Base-by-base conservation (phyloP, 805 yeast species). In the Wickerhamiella allomyrinae region DNA sequence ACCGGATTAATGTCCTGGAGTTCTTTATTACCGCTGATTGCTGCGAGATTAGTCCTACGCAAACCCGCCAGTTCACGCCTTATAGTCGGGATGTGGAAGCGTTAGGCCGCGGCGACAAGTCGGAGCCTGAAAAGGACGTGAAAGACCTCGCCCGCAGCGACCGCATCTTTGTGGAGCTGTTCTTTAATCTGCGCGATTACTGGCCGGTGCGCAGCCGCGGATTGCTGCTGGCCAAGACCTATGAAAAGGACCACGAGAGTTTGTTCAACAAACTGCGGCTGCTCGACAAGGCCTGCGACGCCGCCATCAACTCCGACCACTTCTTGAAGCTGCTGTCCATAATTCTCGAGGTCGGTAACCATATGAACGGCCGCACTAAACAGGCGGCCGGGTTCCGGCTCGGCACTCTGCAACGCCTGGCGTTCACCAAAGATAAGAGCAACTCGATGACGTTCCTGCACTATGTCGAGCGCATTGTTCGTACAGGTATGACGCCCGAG, bases 151-250 rank as follows among this genome's bases (percentile, higher is more conserved):
- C 87, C 31, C 68, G 97, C 45, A 81, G 94, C 0, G 99, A 91
- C 57, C 74, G 86, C 52, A 63, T 91, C 5, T 91, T 75, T 55
- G 62, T 93, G 49, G 94, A 82, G 54, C 67, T 87, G 42, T 78
- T 86, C 53, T 83, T 77, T 58, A 85, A 91, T 52, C 62, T 91
- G 53, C 81, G 81, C 49, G 77, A 76, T 48, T 91, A 91, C 58
- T 93, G 99, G 99, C 74, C 77, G 47, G 76, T 95, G 1, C 73
- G 99, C 57, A 80, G 89, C 63, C 67, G 95, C 47, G 94, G 95
- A 0, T 60, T 91, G 41, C 66, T 76, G 39, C 70, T 87, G 11
- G 68, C 77, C 8, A 74, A 80, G 37, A 70, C 77, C 1, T 85
- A 71, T 58, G 84, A 82, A 50, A 78, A 73, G 49, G 97, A 91